A percentile compares a stretch with the other conserved stretches of the same genome.
Conservation (phyloP, 1,284 basidiomycete genomes). For the Schizophyllum commune region DNA sequence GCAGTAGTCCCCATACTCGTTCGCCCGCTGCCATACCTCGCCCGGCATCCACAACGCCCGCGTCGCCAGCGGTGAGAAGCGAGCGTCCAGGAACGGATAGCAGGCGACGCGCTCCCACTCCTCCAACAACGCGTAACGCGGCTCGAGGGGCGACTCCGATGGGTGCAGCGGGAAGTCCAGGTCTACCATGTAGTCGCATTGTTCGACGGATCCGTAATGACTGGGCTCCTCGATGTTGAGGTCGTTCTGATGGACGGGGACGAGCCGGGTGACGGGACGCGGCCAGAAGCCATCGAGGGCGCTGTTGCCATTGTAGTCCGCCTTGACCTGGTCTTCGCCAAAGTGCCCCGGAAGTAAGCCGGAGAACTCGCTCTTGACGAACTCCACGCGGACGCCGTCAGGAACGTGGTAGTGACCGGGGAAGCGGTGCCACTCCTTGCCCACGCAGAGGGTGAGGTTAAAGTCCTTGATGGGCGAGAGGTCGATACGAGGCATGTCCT, state of each 20-base stretch:
- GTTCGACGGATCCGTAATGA: conserved; percentile 70
- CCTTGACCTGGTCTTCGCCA: conserved; percentile 19
- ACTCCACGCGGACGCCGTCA: conserved; percentile 73
- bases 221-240: conserved; percentile 75
- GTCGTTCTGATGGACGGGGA: conserved; percentile 77
- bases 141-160: conserved; percentile 51
- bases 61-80: conserved; percentile 63
- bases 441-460: conserved; percentile 79
- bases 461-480: conserved; percentile 64
- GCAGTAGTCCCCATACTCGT: conserved; percentile 69
- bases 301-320: conserved; percentile 11
- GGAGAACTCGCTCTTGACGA: conserved; percentile 84
- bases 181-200: conserved; percentile 85
- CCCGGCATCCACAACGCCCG: conserved; percentile 76
- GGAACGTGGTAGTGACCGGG: conserved; percentile 88
- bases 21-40: conserved; percentile 50
- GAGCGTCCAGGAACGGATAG: conserved; percentile 73
- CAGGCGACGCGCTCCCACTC: conserved; percentile 76
- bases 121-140: conserved; percentile 63
- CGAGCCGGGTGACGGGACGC: conserved; percentile 56
- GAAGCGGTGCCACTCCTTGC: conserved; percentile 96
- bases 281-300: conserved; percentile 46
- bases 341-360: conserved; percentile 89
- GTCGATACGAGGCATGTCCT: conserved; percentile 59
- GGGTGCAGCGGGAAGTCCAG: conserved; percentile 73